These are phyloP conservation scores for Bacidia gigantensis DNA, from an alignment of 495 filamentous ascomycete species.

Conservation along the genomic window DNA sequence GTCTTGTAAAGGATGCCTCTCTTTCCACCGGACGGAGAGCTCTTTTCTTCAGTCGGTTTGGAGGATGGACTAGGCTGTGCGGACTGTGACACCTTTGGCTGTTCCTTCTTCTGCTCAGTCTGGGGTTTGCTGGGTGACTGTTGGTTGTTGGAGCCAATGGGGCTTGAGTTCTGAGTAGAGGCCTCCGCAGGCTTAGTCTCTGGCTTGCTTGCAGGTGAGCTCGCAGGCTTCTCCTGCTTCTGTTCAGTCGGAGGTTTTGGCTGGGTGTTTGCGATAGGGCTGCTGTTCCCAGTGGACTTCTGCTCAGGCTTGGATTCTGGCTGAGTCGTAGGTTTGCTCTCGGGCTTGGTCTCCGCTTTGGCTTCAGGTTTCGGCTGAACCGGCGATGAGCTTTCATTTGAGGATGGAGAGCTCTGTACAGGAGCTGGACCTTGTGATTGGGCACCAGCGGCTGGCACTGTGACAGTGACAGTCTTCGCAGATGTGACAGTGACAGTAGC, in stretches of 20 bases:
- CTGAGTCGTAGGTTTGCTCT: neutral
- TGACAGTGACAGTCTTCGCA: slow-evolving; percentile 19
- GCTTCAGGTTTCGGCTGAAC: neutral
- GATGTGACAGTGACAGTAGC: slow-evolving; percentile 18
- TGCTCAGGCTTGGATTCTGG: neutral
- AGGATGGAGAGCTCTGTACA: neutral
- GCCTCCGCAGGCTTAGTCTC: neutral
- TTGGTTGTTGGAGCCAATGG: neutral
- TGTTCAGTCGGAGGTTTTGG: neutral
- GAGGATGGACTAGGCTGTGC: no score
- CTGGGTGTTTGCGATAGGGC: neutral
- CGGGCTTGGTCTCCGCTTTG: neutral
- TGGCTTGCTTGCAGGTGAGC: neutral
- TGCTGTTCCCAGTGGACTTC: neutral
- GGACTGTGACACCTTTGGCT: no score
- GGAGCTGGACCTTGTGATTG: neutral
- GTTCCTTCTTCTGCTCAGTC: neutral
- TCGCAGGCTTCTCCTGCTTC: no score
- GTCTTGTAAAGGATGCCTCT: neutral
- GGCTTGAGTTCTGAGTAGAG: neutral
- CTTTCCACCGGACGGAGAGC: neutral
- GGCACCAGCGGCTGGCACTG: slow-evolving; percentile 8
- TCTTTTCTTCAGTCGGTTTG: neutral
- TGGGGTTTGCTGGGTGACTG: neutral
- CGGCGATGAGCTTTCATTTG: neutral